These are phyloP conservation scores for Pelargonium cotyledonis DNA, from an alignment of 441 rosid species.

Conservation along the genomic window DNA sequence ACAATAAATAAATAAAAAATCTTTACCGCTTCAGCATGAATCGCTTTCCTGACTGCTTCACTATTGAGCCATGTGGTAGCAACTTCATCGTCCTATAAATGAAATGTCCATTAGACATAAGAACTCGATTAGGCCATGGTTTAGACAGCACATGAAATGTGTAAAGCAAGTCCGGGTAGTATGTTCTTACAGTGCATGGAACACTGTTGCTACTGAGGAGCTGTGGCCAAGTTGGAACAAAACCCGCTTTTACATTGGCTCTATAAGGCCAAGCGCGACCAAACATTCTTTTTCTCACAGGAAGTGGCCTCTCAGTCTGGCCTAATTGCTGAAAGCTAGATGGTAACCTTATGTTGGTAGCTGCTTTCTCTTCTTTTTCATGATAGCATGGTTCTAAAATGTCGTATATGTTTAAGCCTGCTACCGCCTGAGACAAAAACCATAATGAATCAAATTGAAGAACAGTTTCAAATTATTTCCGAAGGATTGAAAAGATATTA, in stretches of 20 bases:
- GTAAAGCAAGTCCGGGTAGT: not conserved
- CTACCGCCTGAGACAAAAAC: conserved; percentile 35
- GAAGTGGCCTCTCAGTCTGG: conserved; percentile 53
- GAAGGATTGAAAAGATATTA: not conserved
- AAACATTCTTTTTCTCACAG: conserved; percentile 76
- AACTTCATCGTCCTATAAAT: conserved; percentile 52
- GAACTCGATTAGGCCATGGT: too few species aligned
- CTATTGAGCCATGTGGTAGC: conserved; percentile 68
- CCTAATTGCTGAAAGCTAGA: conserved; percentile 58
- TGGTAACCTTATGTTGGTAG: conserved; percentile 44
- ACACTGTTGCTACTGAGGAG: conserved; percentile 40
- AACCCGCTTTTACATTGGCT: conserved; percentile 68
- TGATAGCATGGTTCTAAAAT: conserved; percentile 82
- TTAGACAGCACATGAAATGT: not conserved
- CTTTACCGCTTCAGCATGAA: conserved; percentile 60
- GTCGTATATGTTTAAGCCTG: conserved; percentile 52
- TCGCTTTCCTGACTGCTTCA: conserved; percentile 56
- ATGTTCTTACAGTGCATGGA: conserved; percentile 57
- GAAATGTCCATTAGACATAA: too few species aligned
- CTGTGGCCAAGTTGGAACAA: conserved; percentile 88
- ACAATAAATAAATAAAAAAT: not conserved
- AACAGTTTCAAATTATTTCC: too few species aligned
- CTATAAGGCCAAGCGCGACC: conserved; percentile 92
- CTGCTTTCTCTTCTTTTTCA: conserved; percentile 18
- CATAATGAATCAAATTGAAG: not conserved